Base-by-base conservation (phyloP, 306 rosid species). In the Lathyrus tuberosus region DNA sequence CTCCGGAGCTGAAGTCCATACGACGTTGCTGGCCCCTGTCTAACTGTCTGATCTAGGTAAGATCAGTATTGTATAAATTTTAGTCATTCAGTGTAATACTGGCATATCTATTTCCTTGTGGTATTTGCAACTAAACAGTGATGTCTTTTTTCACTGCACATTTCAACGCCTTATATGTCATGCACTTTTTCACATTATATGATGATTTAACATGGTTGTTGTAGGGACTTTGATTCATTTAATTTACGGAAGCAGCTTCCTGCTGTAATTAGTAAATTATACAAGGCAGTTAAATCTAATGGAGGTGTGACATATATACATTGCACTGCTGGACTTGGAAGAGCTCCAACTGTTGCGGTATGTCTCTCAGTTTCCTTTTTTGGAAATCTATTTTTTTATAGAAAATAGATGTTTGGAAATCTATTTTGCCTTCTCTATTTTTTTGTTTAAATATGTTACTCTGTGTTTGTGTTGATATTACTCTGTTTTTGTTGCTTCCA, bases 261-360 rank as follows among this genome's bases (percentile, higher is more conserved):
- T 62, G 87, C 85, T 77, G 97, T 89, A 1, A 74, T 91, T 65
- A 83, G 97, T 78, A 84, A 85, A 83, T 82, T 94, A 75, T 79
- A 81, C 84, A 86, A 87, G 74, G 95, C 96, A 58, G 15, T 91
- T 71, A 88, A 83, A 60, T 75, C 71, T 72, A 91, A 84, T 67
- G 99, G 97, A 64, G 99, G 99, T 42, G 90, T 91, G 65, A 77
- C 92, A 73, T 95, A 91, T 75, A 67, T 95, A 62, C 99, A 95
- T 75, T 95, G 99, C 83, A 95, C 99, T 74, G 99, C 99, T 74
- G 99, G 99, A 76, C 86, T 95, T 64, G 99, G 99, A 77, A 87
- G 99, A 83, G 99, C 99, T 80, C 99, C 99, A 20, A 89, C 95
- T 71, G 88, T 82, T 83, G 89, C 80, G 74, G 97, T 89, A 87